Base-by-base conservation (phyloP, 768 basidiomycete genomes). In the Coprinellus micaceus region DNA sequence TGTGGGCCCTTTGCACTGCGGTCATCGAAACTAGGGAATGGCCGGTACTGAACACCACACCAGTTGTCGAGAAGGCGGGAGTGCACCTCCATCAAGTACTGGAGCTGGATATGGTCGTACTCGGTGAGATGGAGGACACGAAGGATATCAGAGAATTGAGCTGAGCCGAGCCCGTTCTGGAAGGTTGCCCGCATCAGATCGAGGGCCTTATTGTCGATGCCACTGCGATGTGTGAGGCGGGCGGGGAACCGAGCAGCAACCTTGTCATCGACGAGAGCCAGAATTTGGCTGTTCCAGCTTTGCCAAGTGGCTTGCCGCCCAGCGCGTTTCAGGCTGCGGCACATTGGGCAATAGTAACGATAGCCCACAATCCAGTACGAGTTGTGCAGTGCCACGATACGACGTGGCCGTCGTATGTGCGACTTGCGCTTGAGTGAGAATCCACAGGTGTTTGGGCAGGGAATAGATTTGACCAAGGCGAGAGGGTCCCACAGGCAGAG, bases 81-180 rank as follows among this genome's bases (percentile, higher is more conserved):
- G 17, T 33, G 25, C 7, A 43, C 19, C 6, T 43, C 9, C 19
- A 51, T 45, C 0, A 66, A 52, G 44, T 71, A 71, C 13, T 61
- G 61, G 0, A 66, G 25, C 0, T 65, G 61, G 3, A 67, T 48
- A 0, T 13, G 22, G 36, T 69, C 68, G 43, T 68, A 64, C 0
- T 51, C 17, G 0, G 59, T 51, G 0, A 64, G 60, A 26, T 71
- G 65, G 12, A 60, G 61, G 0, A 65, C 55, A 0, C 61, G 59
- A 4, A 71, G 25, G 2, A 62, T 56, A 52, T 69, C 65, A 1
- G 66, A 61, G 44, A 71, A 65, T 26, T 69, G 66, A 24, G 67
- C 66, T 0, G 63, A 24, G 2, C 67, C 67, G 60, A 69, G 61
- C 0, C 69, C 68, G 58, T 61, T 63, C 24, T 63, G 62, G 26